Base-by-base conservation (phyloP, 176 grass and related monocot genomes). In the Pontederia paniculata region DNA sequence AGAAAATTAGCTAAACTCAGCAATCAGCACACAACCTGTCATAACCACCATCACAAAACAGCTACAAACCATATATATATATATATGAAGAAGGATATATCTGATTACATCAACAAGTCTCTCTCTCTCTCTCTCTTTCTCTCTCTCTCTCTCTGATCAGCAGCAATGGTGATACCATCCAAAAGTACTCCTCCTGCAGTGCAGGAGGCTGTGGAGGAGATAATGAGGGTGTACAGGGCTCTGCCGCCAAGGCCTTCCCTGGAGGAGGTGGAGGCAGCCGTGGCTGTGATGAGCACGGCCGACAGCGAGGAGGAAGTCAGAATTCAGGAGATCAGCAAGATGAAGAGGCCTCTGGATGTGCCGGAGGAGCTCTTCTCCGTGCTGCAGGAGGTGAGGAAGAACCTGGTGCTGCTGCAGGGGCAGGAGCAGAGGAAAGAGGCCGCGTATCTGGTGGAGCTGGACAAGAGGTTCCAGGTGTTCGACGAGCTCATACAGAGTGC, bases 371-470 rank as follows among this genome's bases (percentile, higher is more conserved):
- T 96, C 18, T 66, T 87, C 73, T 57, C 73, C 22, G 74, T 97
- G 57, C 73, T 83, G 21, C 66, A 74, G 59, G 91, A 97, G 77
- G 86, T 75, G 1, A 81, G 70, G 80, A 81, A 60, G 79, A 89
- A 83, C 60, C 67, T 69, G 60, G 55, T 87, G 56, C 23, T 54
- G 16, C 68, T 97, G 43, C 74, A 78, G 60, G 63, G 74, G 45
- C 63, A 74, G 61, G 79, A 77, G 72, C 85, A 87, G 83, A 71
- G 86, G 44, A 97, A 84, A 85, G 91, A 97, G 64, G 86, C 86
- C 21, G 70, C 74, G 53, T 42, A 83, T 53, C 70, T 97, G 56
- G 60, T 87, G 56, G 85, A 87, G 80, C 66, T 97, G 71, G 91
- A 97, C 55, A 69, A 68, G 63, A 44, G 80, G 37, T 78, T 87